Conservation (phyloP, 129 eudicot genomes). For the Ambrosia trifida region DNA sequence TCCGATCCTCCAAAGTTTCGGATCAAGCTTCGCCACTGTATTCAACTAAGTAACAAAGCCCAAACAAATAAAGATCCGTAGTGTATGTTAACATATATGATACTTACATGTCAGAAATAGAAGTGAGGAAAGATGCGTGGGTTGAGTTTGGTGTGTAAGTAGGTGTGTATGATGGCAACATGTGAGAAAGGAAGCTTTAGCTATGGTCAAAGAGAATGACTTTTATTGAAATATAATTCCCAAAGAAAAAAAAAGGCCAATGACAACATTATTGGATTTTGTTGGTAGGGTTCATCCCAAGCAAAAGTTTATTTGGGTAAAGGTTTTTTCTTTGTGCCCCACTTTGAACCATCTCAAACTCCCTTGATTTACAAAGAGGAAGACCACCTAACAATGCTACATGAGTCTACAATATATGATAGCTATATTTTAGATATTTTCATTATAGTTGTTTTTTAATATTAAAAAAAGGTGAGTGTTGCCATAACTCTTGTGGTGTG, state of each 20-base stretch:
- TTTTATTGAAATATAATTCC: constrained; percentile 24
- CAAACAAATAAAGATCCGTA: background rate
- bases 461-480: too few relatives aligned
- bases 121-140: constrained; percentile 16
- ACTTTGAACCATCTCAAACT: constrained; percentile 29
- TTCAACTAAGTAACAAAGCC: too few relatives aligned
- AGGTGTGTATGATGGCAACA: constrained; percentile 39
- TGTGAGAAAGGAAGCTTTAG: constrained; percentile 21
- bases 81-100: constrained; percentile 27
- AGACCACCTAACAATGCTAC: constrained; percentile 23
- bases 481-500: too few relatives aligned
- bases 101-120: constrained; percentile 9
- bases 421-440: background rate
- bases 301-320: constrained; percentile 28
- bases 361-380: constrained; percentile 15
- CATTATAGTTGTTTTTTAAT: background rate
- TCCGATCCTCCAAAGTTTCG: too few relatives aligned
- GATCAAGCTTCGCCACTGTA: too few relatives aligned
- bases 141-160: constrained; percentile 39
- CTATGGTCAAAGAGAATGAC: constrained; percentile 36
- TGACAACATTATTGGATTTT: constrained; percentile 18
- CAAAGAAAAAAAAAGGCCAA: constrained; percentile 23
- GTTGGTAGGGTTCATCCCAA: constrained; percentile 24
- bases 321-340: constrained; percentile 24
- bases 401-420: background rate